Base-by-base conservation (phyloP, 2,329 filamentous ascomycete genomes). In the Claviceps monticola region DNA sequence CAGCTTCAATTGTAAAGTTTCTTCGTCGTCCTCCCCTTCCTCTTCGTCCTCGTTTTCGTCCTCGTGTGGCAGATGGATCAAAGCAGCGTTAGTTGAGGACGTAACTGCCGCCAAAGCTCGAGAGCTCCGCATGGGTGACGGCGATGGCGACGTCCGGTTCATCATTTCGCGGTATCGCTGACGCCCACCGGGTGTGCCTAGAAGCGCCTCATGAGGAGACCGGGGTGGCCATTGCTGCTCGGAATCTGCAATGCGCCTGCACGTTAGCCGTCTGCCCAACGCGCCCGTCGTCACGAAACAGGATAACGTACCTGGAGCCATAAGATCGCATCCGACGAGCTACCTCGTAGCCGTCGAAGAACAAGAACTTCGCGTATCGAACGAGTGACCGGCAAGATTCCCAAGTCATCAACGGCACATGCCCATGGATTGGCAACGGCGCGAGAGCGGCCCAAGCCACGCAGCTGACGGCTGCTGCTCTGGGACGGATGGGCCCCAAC, bases 1-100 rank as follows among this genome's bases (percentile, higher is more conserved):
- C 5, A 97, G 72, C 64, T 95, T 83, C 56, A 98, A 71, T 62
- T 94, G 81, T 37, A 97, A 70, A 1, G 82, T 94, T 71, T 97
- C 90, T 66, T 96, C 91, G 59, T 95, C 90, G 6, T 94, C 70
- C 5, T 67, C 69, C 48, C 69, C 62, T 26, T 62, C 61, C 8
- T 59, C 61, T 17, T 5, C 43, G 2, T 29, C 90, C 8, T 93
- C 70, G 7, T 67, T 69, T 48, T 69, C 64, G 11, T 59, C 61
- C 48, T 61, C 57, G 16, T 21, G 16, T 5, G 60, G 55, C 39
- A 64, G 52, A 65, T 64, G 56, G 69, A 69, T 47, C 64, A 66
- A 42, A 58, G 63, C 44, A 62, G 57, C 38, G 58, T 50, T 13
- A 53, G 61, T 41, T 9, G 54, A 52, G 8, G 50, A 44, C 2